Base-by-base conservation (phyloP, 2,329 filamentous ascomycete genomes). In the Lachnellula cervina region DNA sequence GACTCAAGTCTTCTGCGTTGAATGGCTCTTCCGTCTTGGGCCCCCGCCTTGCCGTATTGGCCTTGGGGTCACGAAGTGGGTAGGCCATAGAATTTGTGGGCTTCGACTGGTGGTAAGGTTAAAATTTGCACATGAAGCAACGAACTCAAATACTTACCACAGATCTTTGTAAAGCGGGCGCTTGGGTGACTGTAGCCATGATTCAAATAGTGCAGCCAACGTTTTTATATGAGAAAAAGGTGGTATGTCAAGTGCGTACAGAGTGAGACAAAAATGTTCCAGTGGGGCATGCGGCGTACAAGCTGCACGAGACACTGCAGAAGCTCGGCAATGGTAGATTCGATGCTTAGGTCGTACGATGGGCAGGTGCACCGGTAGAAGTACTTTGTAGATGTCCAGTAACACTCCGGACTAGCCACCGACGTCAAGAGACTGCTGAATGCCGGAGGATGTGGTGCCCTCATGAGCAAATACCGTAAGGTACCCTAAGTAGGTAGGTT, bases 1-100 rank as follows among this genome's bases (percentile, higher is more conserved):
- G 74, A 11, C 76, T 74, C 28, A 86, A 69, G 54, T 86, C 81
- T 28, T 79, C 74, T 0, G 82, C 73, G 57, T 85, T 81, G 46
- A 84, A 72, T 17, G 74, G 71, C 34, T 73, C 60, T 16, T 61
- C 63, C 51, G 63, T 56, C 49, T 68, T 69, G 21, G 56, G 65
- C 28, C 67, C 69, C 46, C 34, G 28, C 49, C 54, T 64, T 23
- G 51, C 55, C 2, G 44, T 58, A 50, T 51, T 59, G n/a, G 35
- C 44, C 34, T 58, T 61, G 25, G 54, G 46, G 4, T 64, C 56
- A 16, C 51, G 59, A 32, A 64, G 40, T 21, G 64, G 62, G 38
- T 64, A 51, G 9, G 62, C 63, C 65, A 67, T 69, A 52, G 64
- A 56, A 53, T 62, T 59, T 16, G 57, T 45, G n/a, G 59, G 58